phyloP scores from a whole-genome alignment of 768 basidiomycete genomes.

The Cubamyces sp. region DNA sequence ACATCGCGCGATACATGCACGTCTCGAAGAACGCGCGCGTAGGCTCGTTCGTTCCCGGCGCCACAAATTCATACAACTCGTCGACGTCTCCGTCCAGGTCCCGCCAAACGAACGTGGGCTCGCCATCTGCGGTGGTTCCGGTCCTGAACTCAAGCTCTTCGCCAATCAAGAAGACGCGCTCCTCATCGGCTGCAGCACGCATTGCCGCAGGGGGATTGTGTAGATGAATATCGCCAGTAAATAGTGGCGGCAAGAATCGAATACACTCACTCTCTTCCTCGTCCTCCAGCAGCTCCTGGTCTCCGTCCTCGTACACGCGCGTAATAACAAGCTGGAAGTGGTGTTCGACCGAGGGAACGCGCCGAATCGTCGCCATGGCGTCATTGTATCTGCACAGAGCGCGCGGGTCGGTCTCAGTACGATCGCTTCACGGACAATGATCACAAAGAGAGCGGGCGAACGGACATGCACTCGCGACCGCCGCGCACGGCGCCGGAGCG shows the following conservation, averaged over 20 bases:
- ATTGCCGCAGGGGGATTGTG: conserved; percentile 15
- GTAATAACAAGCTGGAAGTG: conserved; percentile 93
- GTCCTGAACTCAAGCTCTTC: conserved; percentile 87
- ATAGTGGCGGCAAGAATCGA: background rate
- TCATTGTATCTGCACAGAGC: conserved; percentile 79
- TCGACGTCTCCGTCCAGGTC: conserved; percentile 91
- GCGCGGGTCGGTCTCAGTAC: background rate
- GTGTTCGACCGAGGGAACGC: conserved; percentile 75
- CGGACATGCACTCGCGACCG: conserved; percentile 96
- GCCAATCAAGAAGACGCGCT: conserved; percentile 89
- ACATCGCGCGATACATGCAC: conserved; percentile 96
- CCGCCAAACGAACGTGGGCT: conserved; percentile 87
- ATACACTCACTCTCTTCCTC: conserved; percentile 78
- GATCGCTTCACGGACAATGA: background rate
- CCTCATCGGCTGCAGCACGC: conserved; percentile 77
- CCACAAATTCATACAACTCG: conserved; percentile 92
- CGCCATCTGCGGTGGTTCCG: conserved; percentile 65
- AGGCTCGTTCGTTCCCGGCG: conserved; percentile 71
- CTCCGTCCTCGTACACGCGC: conserved; percentile 96
- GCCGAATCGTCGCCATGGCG: conserved; percentile 91
- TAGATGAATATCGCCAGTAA: background rate
- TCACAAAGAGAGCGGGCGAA: conserved; percentile 16
- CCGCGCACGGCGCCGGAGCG: conserved; percentile 90
- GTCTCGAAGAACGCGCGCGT: conserved; percentile 90
- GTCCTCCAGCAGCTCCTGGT: conserved; percentile 92